Conservation (phyloP, 2,329 filamentous ascomycete genomes). For the Pseudogymnoascus verrucosus region DNA sequence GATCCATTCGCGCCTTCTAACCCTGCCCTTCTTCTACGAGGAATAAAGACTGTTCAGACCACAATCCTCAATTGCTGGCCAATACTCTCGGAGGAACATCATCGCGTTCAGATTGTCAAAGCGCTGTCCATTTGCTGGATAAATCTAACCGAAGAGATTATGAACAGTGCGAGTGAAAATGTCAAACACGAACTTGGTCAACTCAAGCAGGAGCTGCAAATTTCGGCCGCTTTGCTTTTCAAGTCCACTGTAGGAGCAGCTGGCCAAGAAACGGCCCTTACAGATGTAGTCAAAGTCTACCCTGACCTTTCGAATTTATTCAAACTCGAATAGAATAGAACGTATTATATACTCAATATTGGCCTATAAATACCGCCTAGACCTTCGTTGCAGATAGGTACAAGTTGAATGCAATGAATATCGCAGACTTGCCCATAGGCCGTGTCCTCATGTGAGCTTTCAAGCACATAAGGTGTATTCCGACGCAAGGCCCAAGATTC, state of each 20-base stretch:
- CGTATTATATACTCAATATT: not conserved
- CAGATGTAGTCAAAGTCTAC: not conserved
- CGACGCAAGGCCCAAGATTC: not conserved
- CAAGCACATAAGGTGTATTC: not conserved
- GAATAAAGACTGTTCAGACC: constrained; percentile 40
- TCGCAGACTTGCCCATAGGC: not conserved
- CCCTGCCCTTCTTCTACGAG: constrained; percentile 44
- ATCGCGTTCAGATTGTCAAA: constrained; percentile 56
- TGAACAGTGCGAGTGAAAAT: not conserved
- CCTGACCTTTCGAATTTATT: not conserved
- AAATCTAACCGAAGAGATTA: constrained; percentile 37
- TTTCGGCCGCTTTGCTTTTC: constrained; percentile 19
- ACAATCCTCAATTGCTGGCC: constrained; percentile 62
- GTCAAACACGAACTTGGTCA: not conserved
- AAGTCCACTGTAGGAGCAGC: constrained; percentile 15
- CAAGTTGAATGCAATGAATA: not conserved
- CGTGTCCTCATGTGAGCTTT: not conserved
- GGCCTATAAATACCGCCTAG: no score
- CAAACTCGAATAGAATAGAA: not conserved
- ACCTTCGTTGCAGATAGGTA: not conserved
- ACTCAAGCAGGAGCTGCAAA: constrained; percentile 18
- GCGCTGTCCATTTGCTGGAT: constrained; percentile 57
- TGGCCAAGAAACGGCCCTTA: not conserved
- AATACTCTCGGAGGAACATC: constrained; percentile 45
- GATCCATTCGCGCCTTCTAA: constrained; percentile 59